phyloP scores from a whole-genome alignment of 2,329 filamentous ascomycete species.

The Fragosphaeria purpurea region DNA sequence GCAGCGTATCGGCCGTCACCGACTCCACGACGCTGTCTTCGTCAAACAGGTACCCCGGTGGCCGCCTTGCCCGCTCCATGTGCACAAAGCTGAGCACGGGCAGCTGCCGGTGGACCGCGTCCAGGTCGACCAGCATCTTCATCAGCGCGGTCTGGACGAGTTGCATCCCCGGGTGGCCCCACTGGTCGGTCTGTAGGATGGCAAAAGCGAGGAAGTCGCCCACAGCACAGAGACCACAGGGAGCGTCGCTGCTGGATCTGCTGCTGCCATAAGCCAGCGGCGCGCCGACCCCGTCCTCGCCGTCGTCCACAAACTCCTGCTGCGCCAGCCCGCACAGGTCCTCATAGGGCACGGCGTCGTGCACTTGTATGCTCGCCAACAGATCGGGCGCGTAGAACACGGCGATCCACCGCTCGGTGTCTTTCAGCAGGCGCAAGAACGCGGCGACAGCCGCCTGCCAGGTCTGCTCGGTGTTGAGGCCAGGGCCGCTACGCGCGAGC shows the following conservation, averaged over 20 bases:
- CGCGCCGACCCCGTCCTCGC: background rate
- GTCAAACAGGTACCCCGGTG: constrained; percentile 18
- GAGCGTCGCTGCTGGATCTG: too few species aligned
- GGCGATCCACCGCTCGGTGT: constrained; percentile 9
- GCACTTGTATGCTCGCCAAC: constrained; percentile 5
- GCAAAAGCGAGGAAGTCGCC: constrained; percentile 12
- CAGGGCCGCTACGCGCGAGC: constrained; percentile 11
- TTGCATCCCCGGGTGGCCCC: constrained; percentile 13
- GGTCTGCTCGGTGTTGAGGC: constrained; percentile 12
- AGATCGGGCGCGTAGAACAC: constrained; percentile 9
- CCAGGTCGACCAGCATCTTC: constrained; percentile 23
- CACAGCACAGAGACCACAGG: constrained; percentile 11
- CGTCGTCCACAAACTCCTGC: constrained; percentile 5
- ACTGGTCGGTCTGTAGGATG: constrained; percentile 15
- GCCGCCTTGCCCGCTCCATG: constrained; percentile 9
- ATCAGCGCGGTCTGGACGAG: constrained; percentile 13
- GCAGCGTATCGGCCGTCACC: constrained; percentile 9
- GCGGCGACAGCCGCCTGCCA: constrained; percentile 9
- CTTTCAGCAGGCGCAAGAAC: constrained; percentile 10
- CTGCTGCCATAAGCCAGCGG: too few species aligned
- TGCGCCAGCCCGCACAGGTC: background rate
- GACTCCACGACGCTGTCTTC: constrained; percentile 10
- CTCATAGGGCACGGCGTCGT: constrained; percentile 3
- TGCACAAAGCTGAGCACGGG: constrained; percentile 21
- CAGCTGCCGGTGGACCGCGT: constrained; percentile 23